Evolutionary conservation across 23 red algal genomes (phyloP).

Genomic region (Gracilaria domingensis): DNA sequence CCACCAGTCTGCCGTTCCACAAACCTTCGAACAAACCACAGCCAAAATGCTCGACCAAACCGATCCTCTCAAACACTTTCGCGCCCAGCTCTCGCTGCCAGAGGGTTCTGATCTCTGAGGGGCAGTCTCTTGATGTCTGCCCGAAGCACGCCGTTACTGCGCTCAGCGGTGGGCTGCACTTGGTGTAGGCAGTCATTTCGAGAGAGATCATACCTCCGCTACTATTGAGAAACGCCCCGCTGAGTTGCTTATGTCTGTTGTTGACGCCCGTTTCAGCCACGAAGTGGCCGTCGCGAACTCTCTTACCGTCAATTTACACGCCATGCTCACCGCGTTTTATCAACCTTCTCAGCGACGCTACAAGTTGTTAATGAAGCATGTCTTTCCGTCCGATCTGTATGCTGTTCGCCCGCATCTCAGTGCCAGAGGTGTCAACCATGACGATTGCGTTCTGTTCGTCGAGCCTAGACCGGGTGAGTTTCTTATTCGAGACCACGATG

Average conservation of each 20-base stretch:
- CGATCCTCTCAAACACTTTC: conserved; percentile 59
- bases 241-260: conserved; percentile 33
- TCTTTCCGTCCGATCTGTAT: conserved; percentile 89
- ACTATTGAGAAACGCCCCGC: conserved; percentile 72
- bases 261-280: conserved; percentile 56
- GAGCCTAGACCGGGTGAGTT: conserved; percentile 30
- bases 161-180: conserved; percentile 66
- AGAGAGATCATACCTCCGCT: conserved; percentile 66
- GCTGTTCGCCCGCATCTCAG: conserved; percentile 84
- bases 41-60: conserved; percentile 38
- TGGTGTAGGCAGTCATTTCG: conserved; percentile 88
- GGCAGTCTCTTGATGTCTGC: conserved; percentile 85
- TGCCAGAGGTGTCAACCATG: conserved; percentile 51
- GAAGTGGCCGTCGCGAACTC: conserved; percentile 95
- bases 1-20: neutral
- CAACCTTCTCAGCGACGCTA: conserved; percentile 36
- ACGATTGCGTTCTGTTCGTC: conserved; percentile 33
- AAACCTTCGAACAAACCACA: neutral
- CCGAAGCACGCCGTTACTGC: conserved; percentile 30
- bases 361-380: conserved; percentile 78
- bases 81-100: conserved; percentile 54
- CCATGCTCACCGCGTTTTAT: conserved; percentile 94
- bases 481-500: conserved; percentile 56
- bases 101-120: conserved; percentile 78
- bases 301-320: conserved; percentile 96